Evolutionary conservation across 1,284 basidiomycete genomes (phyloP), one percentile per base, ranked within the genome.

Genomic region (Heliocybe sulcata): DNA sequence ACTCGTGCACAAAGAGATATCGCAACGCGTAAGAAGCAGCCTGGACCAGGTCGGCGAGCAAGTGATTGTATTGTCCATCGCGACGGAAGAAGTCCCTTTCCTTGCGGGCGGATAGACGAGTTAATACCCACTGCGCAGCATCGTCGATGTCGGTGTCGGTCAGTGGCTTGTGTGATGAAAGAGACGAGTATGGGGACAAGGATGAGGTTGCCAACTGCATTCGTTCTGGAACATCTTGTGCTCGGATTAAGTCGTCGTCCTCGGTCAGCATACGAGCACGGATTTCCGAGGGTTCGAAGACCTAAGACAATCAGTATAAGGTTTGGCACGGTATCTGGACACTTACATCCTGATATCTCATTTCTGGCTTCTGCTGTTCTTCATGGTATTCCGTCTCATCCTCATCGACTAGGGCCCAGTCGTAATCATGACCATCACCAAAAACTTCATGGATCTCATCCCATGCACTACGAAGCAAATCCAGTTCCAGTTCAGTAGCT

Each of bases 261-360:
- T 96, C 93, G 2, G 94, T 98, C 47, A 99, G 75, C 75, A 95
- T 81, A 53, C 92, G 84, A 58, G 88, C 90, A 60, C 86, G 86
- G 66, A 99, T 98, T 76, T 98, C 94, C 6, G 94, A 92, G 0
- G 97, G 97, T 68, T 99, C 97, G 63, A 99, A 99, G 58, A 99
- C 94, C 92, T 97, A 63, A 20, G 31, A 57, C 45, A 60, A 53
- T 20, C 54, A 35, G 59, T 58, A 52, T 54, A 52, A 51, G 25
- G 56, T 45, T 45, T 38, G 33, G 52, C 54, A 25, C 23, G 16
- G 42, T 57, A 53, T 35, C 50, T 48, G 45, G 38, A 10, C 35
- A 76, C 92, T 61, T 63, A 94, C 94, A 69, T 98, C 96, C 64
- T 91, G 86, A 64, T 95, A 91, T 63, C 84, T 89, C 75, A 89